Evolutionary conservation across 2,329 filamentous ascomycete species (phyloP).

Genomic region (Xylariales sp.): DNA sequence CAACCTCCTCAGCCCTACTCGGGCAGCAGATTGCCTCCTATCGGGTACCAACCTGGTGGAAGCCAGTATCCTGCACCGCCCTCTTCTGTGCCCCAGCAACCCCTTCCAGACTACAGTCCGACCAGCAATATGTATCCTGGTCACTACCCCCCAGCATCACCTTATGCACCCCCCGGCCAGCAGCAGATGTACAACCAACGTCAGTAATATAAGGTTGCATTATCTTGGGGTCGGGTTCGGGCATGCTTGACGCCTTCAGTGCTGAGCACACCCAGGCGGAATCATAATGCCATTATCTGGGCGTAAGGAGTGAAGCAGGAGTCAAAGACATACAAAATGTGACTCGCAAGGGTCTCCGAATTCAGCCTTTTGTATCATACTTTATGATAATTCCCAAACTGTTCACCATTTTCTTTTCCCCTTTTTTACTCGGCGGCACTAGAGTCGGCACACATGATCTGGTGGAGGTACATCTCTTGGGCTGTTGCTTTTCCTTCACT

Average conservation of each 20-base stretch:
- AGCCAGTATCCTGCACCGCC: conserved; percentile 62
- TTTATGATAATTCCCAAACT: not conserved
- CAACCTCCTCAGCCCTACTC: conserved; percentile 53
- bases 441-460: no score
- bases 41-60: conserved; percentile 61
- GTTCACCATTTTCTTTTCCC: conserved; percentile 2
- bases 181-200: conserved; percentile 59
- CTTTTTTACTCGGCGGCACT: no score
- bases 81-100: conserved; percentile 27
- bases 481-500: no score
- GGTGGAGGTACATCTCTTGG: no score
- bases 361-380: not conserved
- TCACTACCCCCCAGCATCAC: conserved; percentile 39
- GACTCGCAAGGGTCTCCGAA: no score
- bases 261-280: conserved; percentile 4
- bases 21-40: conserved; percentile 64
- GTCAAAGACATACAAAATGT: no score
- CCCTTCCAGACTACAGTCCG: conserved; percentile 46
- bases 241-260: no score
- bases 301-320: not conserved
- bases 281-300: not conserved
- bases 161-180: conserved; percentile 55
- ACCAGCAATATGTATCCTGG: conserved; percentile 50
- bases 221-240: no score
- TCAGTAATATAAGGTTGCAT: conserved; percentile 28